Percentiles rank a stretch among this genome's conserved stretches.
Conservation (phyloP, 306 rosid genomes). For the Dalbergia cochinchinensis region DNA sequence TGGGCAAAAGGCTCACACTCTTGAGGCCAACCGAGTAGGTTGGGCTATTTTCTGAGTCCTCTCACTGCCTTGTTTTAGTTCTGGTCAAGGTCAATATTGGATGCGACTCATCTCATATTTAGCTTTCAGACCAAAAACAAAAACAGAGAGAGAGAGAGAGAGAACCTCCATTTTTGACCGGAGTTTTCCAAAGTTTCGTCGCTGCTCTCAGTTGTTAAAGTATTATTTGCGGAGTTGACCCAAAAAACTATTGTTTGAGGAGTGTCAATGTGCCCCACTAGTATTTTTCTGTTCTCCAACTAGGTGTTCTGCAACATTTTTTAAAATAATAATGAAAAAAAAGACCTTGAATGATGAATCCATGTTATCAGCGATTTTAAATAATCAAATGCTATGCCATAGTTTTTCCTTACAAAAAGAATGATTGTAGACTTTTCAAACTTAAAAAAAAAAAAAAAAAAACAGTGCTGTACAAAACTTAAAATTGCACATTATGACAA, state of each 20-base stretch:
- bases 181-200: neutral
- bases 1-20: too few species aligned
- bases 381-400: too few species aligned
- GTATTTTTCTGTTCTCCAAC: too few species aligned
- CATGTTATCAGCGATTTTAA: neutral
- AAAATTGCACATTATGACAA: conserved; percentile 12
- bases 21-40: too few species aligned
- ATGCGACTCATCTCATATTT: neutral
- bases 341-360: neutral
- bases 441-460: neutral
- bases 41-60: neutral
- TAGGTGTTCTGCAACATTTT: neutral
- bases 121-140: too few species aligned
- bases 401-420: neutral
- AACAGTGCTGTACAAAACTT: neutral
- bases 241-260: too few species aligned
- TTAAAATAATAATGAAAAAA: neutral
- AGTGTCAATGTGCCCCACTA: neutral
- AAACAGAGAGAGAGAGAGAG: too few species aligned
- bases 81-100: conserved; percentile 7
- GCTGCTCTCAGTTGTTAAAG: neutral
- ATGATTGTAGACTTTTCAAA: neutral
- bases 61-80: neutral
- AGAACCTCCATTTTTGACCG: neutral
- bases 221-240: neutral